Evolutionary conservation across 768 basidiomycete species (phyloP).

Genomic region (Dacryopinax spathularia): DNA sequence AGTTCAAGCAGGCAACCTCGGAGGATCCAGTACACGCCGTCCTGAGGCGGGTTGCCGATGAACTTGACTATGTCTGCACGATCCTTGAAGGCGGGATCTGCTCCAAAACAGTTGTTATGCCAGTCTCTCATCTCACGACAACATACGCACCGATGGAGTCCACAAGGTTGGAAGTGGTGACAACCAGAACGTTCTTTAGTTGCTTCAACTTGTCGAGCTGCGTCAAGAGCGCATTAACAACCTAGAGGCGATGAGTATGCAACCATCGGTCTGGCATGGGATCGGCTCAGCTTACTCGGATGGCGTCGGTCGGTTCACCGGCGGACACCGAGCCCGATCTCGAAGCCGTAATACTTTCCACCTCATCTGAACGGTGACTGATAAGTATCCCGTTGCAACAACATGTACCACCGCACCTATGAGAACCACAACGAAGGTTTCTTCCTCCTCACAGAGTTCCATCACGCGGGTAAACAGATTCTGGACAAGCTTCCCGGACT

Average conservation of each 20-base stretch:
- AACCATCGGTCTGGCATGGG: not conserved
- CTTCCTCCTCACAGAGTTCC: conserved; percentile 84
- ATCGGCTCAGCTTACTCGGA: conserved; percentile 43
- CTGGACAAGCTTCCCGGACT: conserved; percentile 96
- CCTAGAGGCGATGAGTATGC: conserved; percentile 33
- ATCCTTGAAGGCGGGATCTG: conserved; percentile 91
- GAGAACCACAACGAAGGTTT: conserved; percentile 80
- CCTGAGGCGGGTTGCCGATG: conserved; percentile 75
- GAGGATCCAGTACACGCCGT: conserved; percentile 88
- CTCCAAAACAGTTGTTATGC: not conserved
- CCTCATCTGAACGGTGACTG: conserved; percentile 53
- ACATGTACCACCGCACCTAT: conserved; percentile 43
- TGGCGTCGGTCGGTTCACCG: conserved; percentile 87
- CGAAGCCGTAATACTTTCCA: conserved; percentile 89
- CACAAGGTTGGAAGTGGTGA: conserved; percentile 91
- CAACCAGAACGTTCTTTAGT: conserved; percentile 83
- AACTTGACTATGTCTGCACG: conserved; percentile 95
- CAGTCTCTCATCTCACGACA: not conserved
- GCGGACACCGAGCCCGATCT: conserved; percentile 89
- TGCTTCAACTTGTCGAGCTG: conserved; percentile 92
- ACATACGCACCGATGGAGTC: conserved; percentile 69
- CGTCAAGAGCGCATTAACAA: conserved; percentile 92
- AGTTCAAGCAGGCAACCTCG: conserved; percentile 71
- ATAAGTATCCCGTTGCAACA: conserved; percentile 5
- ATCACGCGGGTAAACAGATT: conserved; percentile 76